Evolutionary conservation across 2,329 filamentous ascomycete genomes (phyloP).

Genomic region (Myriosclerotinia curreyana): DNA sequence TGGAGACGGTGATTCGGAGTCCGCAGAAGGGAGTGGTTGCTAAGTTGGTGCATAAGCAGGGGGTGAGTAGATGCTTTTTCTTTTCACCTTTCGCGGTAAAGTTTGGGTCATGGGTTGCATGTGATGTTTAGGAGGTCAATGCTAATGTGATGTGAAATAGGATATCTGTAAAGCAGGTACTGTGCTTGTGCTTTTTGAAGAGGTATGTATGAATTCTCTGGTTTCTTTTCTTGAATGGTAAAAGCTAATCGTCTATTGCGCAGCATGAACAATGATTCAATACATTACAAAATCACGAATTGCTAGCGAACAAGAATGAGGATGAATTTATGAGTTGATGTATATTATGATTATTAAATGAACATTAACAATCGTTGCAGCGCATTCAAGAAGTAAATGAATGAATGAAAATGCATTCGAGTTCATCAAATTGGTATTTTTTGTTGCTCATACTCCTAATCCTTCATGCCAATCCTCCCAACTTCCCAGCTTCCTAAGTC

Average conservation of each 20-base stretch:
- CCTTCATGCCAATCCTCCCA: not conserved
- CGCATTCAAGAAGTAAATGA: not conserved
- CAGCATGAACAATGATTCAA: slow-evolving; percentile 5
- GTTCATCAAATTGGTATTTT: not conserved
- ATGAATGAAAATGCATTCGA: not conserved
- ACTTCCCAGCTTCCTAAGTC: too few relatives aligned
- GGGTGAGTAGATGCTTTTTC: slow-evolving; percentile 58
- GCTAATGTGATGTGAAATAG: slow-evolving; percentile 41
- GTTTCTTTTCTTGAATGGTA: not conserved
- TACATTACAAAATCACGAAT: not conserved
- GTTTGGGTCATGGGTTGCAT: too few relatives aligned
- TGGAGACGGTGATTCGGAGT: slow-evolving; percentile 80
- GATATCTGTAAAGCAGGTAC: slow-evolving; percentile 78
- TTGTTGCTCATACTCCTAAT: not conserved
- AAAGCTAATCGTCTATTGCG: not conserved
- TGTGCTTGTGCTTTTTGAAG: slow-evolving; percentile 70
- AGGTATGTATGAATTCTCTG: slow-evolving; percentile 25
- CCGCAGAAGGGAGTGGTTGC: slow-evolving; percentile 70
- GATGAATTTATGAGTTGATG: slow-evolving; percentile 7
- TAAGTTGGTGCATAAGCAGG: slow-evolving; percentile 70
- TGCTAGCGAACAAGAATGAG: not conserved
- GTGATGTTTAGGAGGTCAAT: not conserved
- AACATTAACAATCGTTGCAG: not conserved
- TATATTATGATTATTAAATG: slow-evolving; percentile 7
- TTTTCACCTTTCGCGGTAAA: too few relatives aligned